A percentile compares a stretch with the other conserved stretches of the same genome.
Evolutionary conservation across 164 flowering plant species (phyloP).

Genomic region (Houttuynia cordata): DNA sequence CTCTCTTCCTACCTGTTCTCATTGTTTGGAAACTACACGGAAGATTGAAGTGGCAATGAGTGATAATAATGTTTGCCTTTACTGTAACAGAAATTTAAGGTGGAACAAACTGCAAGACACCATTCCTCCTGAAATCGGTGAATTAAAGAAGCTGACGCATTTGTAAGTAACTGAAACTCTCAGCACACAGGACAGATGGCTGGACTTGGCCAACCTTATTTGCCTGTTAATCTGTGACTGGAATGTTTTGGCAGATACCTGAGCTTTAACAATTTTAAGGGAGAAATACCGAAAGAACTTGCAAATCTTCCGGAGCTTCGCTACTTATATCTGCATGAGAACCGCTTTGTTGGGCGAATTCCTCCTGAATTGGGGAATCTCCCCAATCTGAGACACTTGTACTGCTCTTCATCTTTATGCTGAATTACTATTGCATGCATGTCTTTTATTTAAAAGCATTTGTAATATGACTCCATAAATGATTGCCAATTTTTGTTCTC

Average conservation of each 20-base stretch:
- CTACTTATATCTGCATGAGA: slow-evolving; percentile 85
- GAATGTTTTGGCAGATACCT: slow-evolving; percentile 42
- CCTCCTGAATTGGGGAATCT: slow-evolving; percentile 89
- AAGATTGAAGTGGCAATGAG: background rate
- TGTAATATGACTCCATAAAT: background rate
- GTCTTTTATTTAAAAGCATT: background rate
- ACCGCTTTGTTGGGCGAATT: slow-evolving; percentile 69
- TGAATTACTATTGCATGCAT: background rate
- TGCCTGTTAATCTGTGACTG: background rate
- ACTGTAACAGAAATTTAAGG: slow-evolving; percentile 59
- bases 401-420: slow-evolving; percentile 1
- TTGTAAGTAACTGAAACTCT: background rate
- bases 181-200: background rate
- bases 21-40: too few relatives aligned
- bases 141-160: slow-evolving; percentile 66
- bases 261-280: slow-evolving; percentile 92
- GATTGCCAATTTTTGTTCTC: slow-evolving; percentile 1
- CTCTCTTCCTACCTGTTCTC: too few relatives aligned
- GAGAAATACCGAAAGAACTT: slow-evolving; percentile 94
- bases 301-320: slow-evolving; percentile 87
- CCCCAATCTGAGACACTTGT: slow-evolving; percentile 76
- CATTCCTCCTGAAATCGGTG: slow-evolving; percentile 96
- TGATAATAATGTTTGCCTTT: background rate
- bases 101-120: slow-evolving; percentile 96
- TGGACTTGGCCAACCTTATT: background rate